These are phyloP conservation scores for Trametes maxima DNA, from an alignment of 768 basidiomycete genomes.

Conservation along the genomic window DNA sequence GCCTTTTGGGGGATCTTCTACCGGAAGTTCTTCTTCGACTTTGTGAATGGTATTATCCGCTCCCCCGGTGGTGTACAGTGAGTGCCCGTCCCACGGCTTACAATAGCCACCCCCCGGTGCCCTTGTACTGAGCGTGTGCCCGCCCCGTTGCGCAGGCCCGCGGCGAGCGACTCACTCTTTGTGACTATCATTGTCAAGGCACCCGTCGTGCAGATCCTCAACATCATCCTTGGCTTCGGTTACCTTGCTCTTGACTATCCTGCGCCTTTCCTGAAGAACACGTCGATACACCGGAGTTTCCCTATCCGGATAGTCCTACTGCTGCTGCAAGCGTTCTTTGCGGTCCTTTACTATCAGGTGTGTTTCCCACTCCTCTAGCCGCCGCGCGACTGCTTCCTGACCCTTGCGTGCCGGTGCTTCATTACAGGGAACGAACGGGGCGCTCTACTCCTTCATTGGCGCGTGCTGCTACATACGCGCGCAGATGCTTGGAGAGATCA, in stretches of 20 bases:
- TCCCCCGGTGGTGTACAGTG: constrained; percentile 81
- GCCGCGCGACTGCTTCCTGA: neutral
- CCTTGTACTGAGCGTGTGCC: constrained; percentile 8
- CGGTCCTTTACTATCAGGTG: constrained; percentile 79
- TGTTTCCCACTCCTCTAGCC: constrained; percentile 19
- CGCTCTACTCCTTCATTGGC: constrained; percentile 78
- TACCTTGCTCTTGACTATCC: constrained; percentile 77
- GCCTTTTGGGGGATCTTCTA: constrained; percentile 78
- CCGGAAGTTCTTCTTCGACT: constrained; percentile 98
- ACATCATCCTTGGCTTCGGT: constrained; percentile 60
- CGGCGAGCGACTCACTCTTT: constrained; percentile 62
- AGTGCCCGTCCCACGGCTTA: constrained; percentile 35
- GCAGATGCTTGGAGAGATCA: constrained; percentile 64
- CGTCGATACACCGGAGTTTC: constrained; percentile 66
- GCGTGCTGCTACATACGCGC: constrained; percentile 68
- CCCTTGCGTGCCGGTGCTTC: neutral
- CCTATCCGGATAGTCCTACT: constrained; percentile 63
- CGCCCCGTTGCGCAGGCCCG: constrained; percentile 48
- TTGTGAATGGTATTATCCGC: constrained; percentile 78
- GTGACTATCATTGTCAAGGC: constrained; percentile 73
- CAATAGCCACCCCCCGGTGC: neutral
- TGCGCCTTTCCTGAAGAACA: constrained; percentile 54
- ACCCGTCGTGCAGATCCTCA: constrained; percentile 72
- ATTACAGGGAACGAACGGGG: constrained; percentile 77
- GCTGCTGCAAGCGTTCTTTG: constrained; percentile 61